Evolutionary conservation across 1,139 yeast genomes (phyloP), one percentile per base, ranked within the genome.

Genomic region (Cylindricascospora bacillispora): DNA sequence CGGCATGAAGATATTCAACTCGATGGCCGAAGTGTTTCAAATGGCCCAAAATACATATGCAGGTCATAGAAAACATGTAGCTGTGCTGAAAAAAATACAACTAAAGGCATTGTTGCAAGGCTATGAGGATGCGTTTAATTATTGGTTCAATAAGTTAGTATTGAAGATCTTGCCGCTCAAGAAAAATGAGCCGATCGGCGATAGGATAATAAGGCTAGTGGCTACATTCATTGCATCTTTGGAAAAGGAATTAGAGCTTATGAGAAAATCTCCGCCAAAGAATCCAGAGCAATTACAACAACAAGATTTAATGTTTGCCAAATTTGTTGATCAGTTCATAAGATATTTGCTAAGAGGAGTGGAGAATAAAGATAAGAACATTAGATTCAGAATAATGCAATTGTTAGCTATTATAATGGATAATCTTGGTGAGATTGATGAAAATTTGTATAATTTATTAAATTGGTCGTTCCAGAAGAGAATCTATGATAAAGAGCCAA

Each of bases 351-450:
- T 80, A 15, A 64, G 76, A 35, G 97, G 95, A 1, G 63, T 79
- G 2, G 85, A 75, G 35, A 78, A 94, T 7, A 73, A 70, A 41
- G 81, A 80, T 48, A 73, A 68, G 47, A 70, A 67, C 37, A 95
- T 89, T 1, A 62, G 98, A 28, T 85, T 70, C 48, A 63, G 97
- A 33, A 78, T 77, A 5, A 75, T 82, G 22, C 95, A 85, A 49
- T 56, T 86, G 19, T 58, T 89, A 30, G 85, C 92, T 1, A 71
- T 72, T 28, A 59, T 81, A 24, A 74, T 86, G 52, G 73, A 74
- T 40, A 73, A 73, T 33, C 65, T 83, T 30, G 78, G 81, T 2
- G 92, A 81, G 43, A 67, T 86, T 20, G 92, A 78, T 43, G 79
- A 74, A 34, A 80, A 75, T 17, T 56, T 82, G 14, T 80, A 76